Conservation (phyloP, 371 early-diverging fungal species). For the Syncephalastrum racemosum region DNA sequence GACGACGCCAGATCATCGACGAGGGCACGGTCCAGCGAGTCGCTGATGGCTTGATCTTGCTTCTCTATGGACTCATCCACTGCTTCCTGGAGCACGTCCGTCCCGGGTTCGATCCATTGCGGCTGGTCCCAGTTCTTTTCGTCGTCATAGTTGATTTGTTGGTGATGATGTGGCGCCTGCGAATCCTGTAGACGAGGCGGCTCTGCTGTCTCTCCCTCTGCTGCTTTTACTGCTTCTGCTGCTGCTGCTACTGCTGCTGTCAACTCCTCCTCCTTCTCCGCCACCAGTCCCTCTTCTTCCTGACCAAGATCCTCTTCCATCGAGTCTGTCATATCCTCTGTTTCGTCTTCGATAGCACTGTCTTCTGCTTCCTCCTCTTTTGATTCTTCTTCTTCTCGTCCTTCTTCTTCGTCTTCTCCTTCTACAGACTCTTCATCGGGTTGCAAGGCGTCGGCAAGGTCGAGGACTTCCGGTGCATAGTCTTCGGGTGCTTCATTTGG, state of each 20-base stretch:
- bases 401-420: background rate
- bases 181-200: background rate
- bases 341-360: background rate
- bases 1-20: constrained; percentile 8
- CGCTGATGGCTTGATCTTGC: constrained; percentile 3
- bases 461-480: constrained; percentile 9
- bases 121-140: background rate
- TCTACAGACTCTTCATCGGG: constrained; percentile 3
- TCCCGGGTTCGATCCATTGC: too few species aligned
- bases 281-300: too few species aligned
- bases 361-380: background rate
- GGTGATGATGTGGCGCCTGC: background rate
- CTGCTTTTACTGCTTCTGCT: background rate
- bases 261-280: background rate
- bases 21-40: constrained; percentile 6
- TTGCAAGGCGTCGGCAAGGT: constrained; percentile 4
- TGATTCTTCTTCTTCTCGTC: background rate
- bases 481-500: constrained; percentile 3
- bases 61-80: background rate
- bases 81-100: too few species aligned
- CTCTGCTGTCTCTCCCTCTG: background rate
- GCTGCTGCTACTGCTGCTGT: background rate
- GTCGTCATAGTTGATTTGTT: background rate
- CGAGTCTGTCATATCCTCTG: background rate
- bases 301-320: constrained; percentile 1